Percentiles rank a stretch among this genome's conserved stretches.
Conservation (phyloP, 2,329 filamentous ascomycete species). For the Colletotrichum simmondsii region DNA sequence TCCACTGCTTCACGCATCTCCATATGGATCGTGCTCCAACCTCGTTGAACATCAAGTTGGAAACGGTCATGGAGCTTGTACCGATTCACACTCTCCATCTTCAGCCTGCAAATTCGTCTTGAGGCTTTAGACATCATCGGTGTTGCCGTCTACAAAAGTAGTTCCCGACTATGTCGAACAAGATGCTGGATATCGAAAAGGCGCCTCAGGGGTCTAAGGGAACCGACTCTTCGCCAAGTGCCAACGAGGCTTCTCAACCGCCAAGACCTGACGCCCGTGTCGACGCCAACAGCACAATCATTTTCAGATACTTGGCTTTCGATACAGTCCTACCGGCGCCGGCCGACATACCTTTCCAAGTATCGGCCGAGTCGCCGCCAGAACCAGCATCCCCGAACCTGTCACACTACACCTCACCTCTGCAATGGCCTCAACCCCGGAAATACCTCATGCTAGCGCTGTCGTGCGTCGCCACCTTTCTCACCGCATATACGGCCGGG, state of each 20-base stretch:
- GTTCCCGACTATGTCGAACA: conserved; percentile 14
- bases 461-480: conserved; percentile 78
- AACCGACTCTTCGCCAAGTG: not conserved
- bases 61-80: conserved; percentile 11
- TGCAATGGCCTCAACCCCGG: conserved; percentile 75
- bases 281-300: conserved; percentile 42
- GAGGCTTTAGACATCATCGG: conserved; percentile 6
- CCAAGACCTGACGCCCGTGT: not conserved
- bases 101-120: not conserved
- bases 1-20: not conserved
- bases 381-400: conserved; percentile 73
- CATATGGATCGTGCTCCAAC: not conserved
- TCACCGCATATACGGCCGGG: conserved; percentile 85
- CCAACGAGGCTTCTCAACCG: not conserved
- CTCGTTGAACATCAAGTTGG: not conserved
- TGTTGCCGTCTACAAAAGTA: not conserved
- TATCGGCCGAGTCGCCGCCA: conserved; percentile 38
- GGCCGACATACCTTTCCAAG: conserved; percentile 34
- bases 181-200: conserved; percentile 19
- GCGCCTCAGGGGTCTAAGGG: not conserved
- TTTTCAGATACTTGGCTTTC: conserved; percentile 54
- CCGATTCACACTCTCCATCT: not conserved
- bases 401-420: conserved; percentile 74
- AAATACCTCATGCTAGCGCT: conserved; percentile 80
- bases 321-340: conserved; percentile 47